Base-by-base conservation (phyloP, 306 rosid species). In the Mimosa pudica region DNA sequence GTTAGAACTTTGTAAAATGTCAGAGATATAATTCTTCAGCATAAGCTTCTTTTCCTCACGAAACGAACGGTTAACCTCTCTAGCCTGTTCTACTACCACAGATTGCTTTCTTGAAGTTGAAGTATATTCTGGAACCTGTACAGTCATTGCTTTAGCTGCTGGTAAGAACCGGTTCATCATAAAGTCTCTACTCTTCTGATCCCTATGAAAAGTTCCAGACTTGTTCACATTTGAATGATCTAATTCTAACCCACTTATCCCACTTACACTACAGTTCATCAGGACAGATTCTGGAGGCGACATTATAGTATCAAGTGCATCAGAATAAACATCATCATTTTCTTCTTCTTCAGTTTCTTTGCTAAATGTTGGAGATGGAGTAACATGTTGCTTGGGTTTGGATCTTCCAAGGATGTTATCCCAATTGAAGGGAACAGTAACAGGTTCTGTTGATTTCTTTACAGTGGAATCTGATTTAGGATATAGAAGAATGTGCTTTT, bases 91-190 rank as follows among this genome's bases (percentile, higher is more conserved):
- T 41, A 77, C 79, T 54, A 84, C 77, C 33, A 82, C 88, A 60
- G 83, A 70, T 78, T 88, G 96, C 84, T 89, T 95, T 81, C 85
- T 90, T 36, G 52, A 48, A 48, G 3, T 38, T 38, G 89, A 81
- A 78, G 94, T 73, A 71, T 87, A 89, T 17, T 84, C 93, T 84
- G 93, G 78, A 75, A 93, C 82, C 81, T 90, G 90, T 47, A 95
- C 44, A 24, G 93, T 86, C 97, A 95, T 93, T 38, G 99, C 99
- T 87, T 87, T 93, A 46, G 99, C 99, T 13, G 98, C 99, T 14
- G 99, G 99, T 75, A 95, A 85, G 89, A 93, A 95, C 61, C 99
- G 92, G 64, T 75, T 87, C 98, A 95, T 90, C 99, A 95, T 91
- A 87, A 92, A 93, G 70, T 93, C 99, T 64, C 86, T 85, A 75